A percentile compares a stretch with the other conserved stretches of the same genome.
Conservation (phyloP, 2,329 filamentous ascomycete species). For the Claviceps sp. region DNA sequence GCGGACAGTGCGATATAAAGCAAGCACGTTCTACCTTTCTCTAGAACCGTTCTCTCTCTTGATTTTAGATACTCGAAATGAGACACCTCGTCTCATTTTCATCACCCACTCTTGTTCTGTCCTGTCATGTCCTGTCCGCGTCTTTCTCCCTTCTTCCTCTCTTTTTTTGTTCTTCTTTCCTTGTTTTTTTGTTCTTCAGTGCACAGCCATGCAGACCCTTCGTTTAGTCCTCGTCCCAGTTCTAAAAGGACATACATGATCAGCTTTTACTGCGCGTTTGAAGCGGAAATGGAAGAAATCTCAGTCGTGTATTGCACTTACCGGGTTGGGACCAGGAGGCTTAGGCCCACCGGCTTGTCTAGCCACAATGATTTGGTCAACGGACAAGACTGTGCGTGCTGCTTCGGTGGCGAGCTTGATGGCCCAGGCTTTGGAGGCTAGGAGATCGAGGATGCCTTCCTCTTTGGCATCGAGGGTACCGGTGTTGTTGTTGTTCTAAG, state of each 20-base stretch:
- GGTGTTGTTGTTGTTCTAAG: constrained; percentile 58
- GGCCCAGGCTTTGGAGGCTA: constrained; percentile 89
- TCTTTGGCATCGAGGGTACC: constrained; percentile 78
- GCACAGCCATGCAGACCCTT: constrained; percentile 9
- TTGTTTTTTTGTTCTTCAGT: not conserved
- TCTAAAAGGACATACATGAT: constrained; percentile 20
- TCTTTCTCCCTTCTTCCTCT: not conserved
- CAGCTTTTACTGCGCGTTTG: not conserved
- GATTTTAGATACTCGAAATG: too few relatives aligned
- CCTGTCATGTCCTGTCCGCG: too few relatives aligned
- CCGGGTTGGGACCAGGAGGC: constrained; percentile 82
- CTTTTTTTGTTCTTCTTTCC: not conserved
- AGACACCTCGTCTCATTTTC: too few relatives aligned
- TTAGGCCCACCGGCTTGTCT: constrained; percentile 95
- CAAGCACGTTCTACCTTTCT: not conserved
- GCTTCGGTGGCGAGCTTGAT: constrained; percentile 95
- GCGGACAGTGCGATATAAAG: not conserved
- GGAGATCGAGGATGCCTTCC: constrained; percentile 80
- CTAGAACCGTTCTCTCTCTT: not conserved
- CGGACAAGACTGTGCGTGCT: constrained; percentile 82
- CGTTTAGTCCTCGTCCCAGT: constrained; percentile 50
- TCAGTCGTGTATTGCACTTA: constrained; percentile 19
- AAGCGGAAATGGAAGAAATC: too few relatives aligned
- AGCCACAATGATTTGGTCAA: constrained; percentile 98
- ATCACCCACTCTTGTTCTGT: too few relatives aligned